Conservation (phyloP, 2,329 filamentous ascomycete species). For the Verticillium albo-atrum region DNA sequence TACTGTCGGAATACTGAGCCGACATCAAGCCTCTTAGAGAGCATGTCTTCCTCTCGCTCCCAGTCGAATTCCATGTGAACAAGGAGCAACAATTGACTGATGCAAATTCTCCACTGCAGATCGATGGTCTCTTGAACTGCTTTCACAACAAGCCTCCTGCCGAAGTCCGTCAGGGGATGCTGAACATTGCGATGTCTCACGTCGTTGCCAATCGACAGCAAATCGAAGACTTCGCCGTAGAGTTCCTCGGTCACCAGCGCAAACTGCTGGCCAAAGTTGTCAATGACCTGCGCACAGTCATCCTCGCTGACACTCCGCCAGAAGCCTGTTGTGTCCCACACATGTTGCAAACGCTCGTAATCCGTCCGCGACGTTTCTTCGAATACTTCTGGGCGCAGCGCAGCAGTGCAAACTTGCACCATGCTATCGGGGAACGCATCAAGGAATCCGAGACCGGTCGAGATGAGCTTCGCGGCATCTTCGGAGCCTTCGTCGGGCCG, state of each 20-base stretch:
- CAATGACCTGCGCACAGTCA: slow-evolving; percentile 65
- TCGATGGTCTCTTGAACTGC: slow-evolving; percentile 76
- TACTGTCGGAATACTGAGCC: slow-evolving; percentile 66
- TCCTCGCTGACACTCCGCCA: slow-evolving; percentile 78
- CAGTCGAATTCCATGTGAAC: slow-evolving; percentile 84
- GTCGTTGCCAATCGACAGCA: slow-evolving; percentile 38
- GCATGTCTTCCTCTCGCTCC: slow-evolving; percentile 65
- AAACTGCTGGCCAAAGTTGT: slow-evolving; percentile 63
- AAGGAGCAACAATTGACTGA: slow-evolving; percentile 78
- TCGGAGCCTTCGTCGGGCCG: slow-evolving; percentile 47
- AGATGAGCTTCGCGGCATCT: slow-evolving; percentile 58
- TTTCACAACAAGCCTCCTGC: slow-evolving; percentile 68
- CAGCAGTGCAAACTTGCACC: slow-evolving; percentile 60
- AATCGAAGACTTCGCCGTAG: slow-evolving; percentile 46
- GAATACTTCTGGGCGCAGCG: slow-evolving; percentile 69
- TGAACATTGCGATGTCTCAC: slow-evolving; percentile 39
- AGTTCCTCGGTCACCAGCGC: slow-evolving; percentile 51
- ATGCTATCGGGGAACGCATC: slow-evolving; percentile 67
- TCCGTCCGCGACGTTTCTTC: slow-evolving; percentile 67
- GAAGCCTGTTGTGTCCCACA: slow-evolving; percentile 77
- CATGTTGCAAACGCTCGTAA: slow-evolving; percentile 68
- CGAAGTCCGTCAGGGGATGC: slow-evolving; percentile 66
- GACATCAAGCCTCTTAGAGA: slow-evolving; percentile 58
- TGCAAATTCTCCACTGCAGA: slow-evolving; percentile 67
- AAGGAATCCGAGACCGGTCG: slow-evolving; percentile 65